A percentile compares a stretch with the other conserved stretches of the same genome.
Conservation (phyloP, 129 eudicot species). For the Oenanthe sinensis region DNA sequence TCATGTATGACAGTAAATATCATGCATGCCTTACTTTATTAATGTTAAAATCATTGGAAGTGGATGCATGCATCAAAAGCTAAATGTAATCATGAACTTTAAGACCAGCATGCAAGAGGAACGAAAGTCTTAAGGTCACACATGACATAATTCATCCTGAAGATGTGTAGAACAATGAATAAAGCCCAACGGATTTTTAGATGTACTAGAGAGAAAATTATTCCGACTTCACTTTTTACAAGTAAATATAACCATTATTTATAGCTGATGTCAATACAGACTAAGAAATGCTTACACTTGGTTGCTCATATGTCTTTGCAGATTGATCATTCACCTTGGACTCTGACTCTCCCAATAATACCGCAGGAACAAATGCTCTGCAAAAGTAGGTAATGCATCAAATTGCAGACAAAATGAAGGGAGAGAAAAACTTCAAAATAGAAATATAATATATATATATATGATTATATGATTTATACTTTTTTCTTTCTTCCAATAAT, state of each 20-base stretch:
- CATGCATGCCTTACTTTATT: background rate
- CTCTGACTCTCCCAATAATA: constrained; percentile 81
- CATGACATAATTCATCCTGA: background rate
- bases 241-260: background rate
- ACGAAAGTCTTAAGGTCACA: background rate
- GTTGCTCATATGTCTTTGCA: constrained; percentile 56
- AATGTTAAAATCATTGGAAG: background rate
- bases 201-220: background rate
- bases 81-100: background rate
- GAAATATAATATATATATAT: background rate
- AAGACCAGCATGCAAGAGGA: background rate
- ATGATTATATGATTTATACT: too few species aligned
- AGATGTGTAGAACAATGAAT: background rate
- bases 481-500: too few species aligned
- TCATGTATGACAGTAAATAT: background rate
- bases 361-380: constrained; percentile 98
- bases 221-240: background rate
- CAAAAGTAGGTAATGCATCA: constrained; percentile 17
- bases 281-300: constrained; percentile 38
- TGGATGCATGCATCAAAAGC: background rate
- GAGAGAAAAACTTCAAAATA: background rate
- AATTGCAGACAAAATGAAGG: background rate
- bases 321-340: constrained; percentile 69
- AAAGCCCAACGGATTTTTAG: background rate
- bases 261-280: background rate